These are phyloP conservation scores for Atkinsonella texensis DNA, from an alignment of 2,329 filamentous ascomycete species.

Conservation along the genomic window DNA sequence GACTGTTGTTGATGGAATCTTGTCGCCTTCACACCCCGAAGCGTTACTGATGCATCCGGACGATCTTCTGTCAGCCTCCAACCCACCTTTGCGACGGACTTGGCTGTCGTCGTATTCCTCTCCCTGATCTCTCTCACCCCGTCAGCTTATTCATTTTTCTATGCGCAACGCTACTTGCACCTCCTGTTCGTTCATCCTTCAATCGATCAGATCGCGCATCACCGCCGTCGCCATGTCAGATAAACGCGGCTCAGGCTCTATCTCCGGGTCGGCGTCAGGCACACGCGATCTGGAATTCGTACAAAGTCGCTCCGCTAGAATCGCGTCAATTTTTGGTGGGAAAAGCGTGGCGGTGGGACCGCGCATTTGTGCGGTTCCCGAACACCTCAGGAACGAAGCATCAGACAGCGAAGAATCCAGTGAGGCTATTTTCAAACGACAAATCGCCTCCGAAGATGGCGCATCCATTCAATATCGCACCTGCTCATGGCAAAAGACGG, in stretches of 20 bases:
- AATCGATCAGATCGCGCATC: background rate
- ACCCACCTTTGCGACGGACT: background rate
- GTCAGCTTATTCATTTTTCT: background rate
- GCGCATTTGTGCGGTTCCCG: constrained; percentile 36
- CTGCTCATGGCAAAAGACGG: constrained; percentile 92
- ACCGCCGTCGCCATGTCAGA: constrained; percentile 14
- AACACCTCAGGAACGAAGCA: constrained; percentile 20
- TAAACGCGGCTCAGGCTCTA: constrained; percentile 9
- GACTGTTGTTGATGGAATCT: background rate
- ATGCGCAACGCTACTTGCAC: no score
- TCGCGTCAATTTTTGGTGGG: constrained; percentile 27
- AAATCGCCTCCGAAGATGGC: constrained; percentile 64
- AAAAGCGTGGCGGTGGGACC: constrained; percentile 32
- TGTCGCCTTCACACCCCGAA: background rate
- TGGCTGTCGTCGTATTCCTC: background rate
- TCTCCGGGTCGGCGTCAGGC: constrained; percentile 2
- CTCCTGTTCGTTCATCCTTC: background rate
- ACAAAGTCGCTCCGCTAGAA: constrained; percentile 14
- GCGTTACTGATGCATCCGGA: constrained; percentile 1
- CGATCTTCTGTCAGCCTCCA: background rate
- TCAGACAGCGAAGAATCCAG: constrained; percentile 35
- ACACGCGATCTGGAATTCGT: constrained; percentile 14
- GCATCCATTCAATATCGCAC: constrained; percentile 84
- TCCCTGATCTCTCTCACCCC: background rate
- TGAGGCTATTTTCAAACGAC: constrained; percentile 42